A percentile compares a stretch with the other conserved stretches of the same genome.
Conservation (phyloP, 768 basidiomycete genomes). For the Mycena kentingensis region DNA sequence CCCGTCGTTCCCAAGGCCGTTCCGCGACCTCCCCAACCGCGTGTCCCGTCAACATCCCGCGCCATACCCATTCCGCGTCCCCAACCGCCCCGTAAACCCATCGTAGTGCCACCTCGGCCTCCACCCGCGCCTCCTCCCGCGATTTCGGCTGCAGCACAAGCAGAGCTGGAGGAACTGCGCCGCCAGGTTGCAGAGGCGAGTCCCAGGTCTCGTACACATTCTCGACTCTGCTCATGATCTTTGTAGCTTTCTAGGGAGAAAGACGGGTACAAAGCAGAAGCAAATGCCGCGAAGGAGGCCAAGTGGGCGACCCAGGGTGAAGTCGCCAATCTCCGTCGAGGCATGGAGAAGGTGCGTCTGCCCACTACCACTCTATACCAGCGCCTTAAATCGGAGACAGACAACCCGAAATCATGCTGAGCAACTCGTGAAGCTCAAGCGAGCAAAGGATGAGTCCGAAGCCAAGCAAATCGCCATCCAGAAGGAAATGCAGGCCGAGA, state of each 20-base stretch:
- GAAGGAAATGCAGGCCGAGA: slow-evolving; percentile 65
- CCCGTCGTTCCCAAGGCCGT: too few relatives aligned
- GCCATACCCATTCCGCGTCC: too few relatives aligned
- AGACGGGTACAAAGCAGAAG: slow-evolving; percentile 42
- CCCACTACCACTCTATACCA: neutral
- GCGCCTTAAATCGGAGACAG: slow-evolving; percentile 35
- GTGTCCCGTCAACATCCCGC: too few relatives aligned
- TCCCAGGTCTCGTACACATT: slow-evolving; percentile 10
- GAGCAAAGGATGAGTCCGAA: slow-evolving; percentile 63
- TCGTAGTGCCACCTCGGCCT: too few relatives aligned
- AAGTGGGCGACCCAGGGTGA: slow-evolving; percentile 70
- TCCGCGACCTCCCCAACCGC: too few relatives aligned
- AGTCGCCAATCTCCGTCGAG: slow-evolving; percentile 63
- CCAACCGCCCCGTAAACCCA: too few relatives aligned
- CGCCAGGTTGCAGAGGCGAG: slow-evolving; percentile 53
- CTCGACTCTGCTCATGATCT: slow-evolving; percentile 17
- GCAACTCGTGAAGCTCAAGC: slow-evolving; percentile 56
- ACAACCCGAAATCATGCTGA: slow-evolving; percentile 58
- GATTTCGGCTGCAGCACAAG: slow-evolving; percentile 1
- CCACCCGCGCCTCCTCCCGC: neutral
- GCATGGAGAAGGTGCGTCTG: slow-evolving; percentile 61
- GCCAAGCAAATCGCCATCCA: slow-evolving; percentile 55
- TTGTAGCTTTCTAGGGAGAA: slow-evolving; percentile 55
- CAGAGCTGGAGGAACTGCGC: slow-evolving; percentile 20
- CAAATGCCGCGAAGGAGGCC: slow-evolving; percentile 51